phyloP scores from a whole-genome alignment of 306 rosid genomes.

The Castanospermum australe region DNA sequence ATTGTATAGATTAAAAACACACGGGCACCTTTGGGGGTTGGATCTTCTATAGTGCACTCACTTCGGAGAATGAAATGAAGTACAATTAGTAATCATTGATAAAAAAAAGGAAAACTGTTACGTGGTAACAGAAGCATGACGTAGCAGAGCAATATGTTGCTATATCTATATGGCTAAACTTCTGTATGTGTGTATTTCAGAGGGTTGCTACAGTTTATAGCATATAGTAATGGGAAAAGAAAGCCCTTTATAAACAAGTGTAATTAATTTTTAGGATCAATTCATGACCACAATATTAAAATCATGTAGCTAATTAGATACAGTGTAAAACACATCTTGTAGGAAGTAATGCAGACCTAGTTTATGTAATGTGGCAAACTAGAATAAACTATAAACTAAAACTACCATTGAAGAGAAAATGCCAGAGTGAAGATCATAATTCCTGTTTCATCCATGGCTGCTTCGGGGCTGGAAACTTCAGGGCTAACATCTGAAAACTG shows the following conservation, averaged over 20 bases:
- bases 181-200: not conserved
- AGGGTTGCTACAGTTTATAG: not conserved
- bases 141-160: too few species aligned
- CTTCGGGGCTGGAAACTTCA: not conserved
- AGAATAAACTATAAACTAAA: not conserved
- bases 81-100: too few species aligned
- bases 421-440: not conserved
- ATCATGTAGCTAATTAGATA: not conserved
- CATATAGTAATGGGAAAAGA: too few species aligned
- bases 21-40: too few species aligned
- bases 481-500: not conserved
- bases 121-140: not conserved
- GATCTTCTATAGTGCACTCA: too few species aligned
- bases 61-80: too few species aligned
- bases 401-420: not conserved
- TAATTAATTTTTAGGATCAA: not conserved
- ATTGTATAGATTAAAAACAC: too few species aligned
- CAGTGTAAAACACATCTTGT: not conserved
- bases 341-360: not conserved
- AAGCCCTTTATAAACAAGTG: not conserved
- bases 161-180: too few species aligned
- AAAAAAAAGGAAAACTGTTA: not conserved
- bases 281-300: not conserved
- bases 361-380: not conserved
- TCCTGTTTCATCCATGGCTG: not conserved